Evolutionary conservation across 2,329 filamentous ascomycete species (phyloP).

Genomic region (Arthrobotrys sphaeroides): DNA sequence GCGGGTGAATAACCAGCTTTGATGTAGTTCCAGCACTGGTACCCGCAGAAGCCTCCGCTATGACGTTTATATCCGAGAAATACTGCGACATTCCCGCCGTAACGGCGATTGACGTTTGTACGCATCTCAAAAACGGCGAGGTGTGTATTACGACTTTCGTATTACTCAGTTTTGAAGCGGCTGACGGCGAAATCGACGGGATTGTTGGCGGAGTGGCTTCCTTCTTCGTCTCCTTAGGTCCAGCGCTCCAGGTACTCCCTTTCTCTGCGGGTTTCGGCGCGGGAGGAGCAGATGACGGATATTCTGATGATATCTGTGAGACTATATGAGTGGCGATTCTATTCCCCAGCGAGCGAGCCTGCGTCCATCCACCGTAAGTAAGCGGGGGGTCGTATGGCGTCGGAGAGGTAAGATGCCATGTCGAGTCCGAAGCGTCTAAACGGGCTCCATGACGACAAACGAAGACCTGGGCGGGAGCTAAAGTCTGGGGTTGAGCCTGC

Average conservation of each 20-base stretch:
- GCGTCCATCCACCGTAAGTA: slow-evolving; percentile 92
- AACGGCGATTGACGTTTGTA: slow-evolving; percentile 74
- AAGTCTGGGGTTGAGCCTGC: slow-evolving; percentile 14
- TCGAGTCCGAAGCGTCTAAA: slow-evolving; percentile 91
- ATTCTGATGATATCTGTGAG: slow-evolving; percentile 61
- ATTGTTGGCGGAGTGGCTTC: neutral
- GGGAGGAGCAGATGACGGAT: slow-evolving; percentile 40
- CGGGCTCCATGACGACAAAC: slow-evolving; percentile 81
- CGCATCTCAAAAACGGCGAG: slow-evolving; percentile 91
- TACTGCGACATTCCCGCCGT: slow-evolving; percentile 55
- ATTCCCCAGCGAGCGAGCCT: slow-evolving; percentile 80
- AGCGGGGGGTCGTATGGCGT: slow-evolving; percentile 95
- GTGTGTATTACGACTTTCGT: slow-evolving; percentile 58
- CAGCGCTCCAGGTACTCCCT: slow-evolving; percentile 60
- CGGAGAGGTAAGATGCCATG: slow-evolving; percentile 92
- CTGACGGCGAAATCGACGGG: slow-evolving; percentile 71
- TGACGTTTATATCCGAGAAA: slow-evolving; percentile 48
- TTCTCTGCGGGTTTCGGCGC: slow-evolving; percentile 62
- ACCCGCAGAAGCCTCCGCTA: slow-evolving; percentile 57
- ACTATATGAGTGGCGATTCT: slow-evolving; percentile 79
- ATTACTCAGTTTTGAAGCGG: slow-evolving; percentile 73
- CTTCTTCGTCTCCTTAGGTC: slow-evolving; percentile 38
- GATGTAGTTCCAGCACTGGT: slow-evolving; percentile 61
- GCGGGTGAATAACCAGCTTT: slow-evolving; percentile 61
- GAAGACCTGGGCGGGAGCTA: slow-evolving; percentile 56